Evolutionary conservation across 306 rosid genomes (phyloP), one percentile per base, ranked within the genome.

Genomic region (Castanospermum australe): DNA sequence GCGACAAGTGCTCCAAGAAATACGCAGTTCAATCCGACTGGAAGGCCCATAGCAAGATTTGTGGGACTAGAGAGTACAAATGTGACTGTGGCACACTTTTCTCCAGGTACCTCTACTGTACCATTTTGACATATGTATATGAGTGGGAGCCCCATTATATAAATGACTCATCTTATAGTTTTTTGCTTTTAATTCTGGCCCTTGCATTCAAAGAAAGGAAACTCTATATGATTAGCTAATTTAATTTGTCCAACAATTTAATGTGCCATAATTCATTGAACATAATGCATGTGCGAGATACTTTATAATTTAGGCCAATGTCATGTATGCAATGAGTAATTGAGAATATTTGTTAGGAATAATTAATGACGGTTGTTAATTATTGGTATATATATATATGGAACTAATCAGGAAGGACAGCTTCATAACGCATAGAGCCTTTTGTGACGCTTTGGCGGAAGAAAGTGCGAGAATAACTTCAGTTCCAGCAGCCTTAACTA

Each of bases 21-120:
- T 94, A 94, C 8, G 98, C 98, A 0, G 97, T 94, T 65, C 98
- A 89, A 60, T 94, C 98, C 0, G 98, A 94, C 77, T 94, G 98
- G 98, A 94, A 94, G 74, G 98, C 98, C 10, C 98, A 94, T 78
- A 76, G 75, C 78, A 94, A 94, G 83, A 82, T 94, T 82, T 94
- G 98, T 78, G 98, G 98, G 72, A 92, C 97, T 67, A 84, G 92
- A 80, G 97, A 94, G 85, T 94, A 94, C 60, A 90, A 90, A 85
- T 92, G 97, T 79, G 96, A 92, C 77, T 90, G 97, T 73, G 97
- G 97, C 72, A 92, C 97, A 0, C 80, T 91, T 73, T 93, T 93
- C 65, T 90, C 97, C 86, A 90, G 98, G 98, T 94, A 72, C 50
- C 9, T 41, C 32, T 28, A 28, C 32, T 28, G 8, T 8, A 66